Conservation (phyloP, 179 eudicot species). For the Heliamphora pulchella region DNA sequence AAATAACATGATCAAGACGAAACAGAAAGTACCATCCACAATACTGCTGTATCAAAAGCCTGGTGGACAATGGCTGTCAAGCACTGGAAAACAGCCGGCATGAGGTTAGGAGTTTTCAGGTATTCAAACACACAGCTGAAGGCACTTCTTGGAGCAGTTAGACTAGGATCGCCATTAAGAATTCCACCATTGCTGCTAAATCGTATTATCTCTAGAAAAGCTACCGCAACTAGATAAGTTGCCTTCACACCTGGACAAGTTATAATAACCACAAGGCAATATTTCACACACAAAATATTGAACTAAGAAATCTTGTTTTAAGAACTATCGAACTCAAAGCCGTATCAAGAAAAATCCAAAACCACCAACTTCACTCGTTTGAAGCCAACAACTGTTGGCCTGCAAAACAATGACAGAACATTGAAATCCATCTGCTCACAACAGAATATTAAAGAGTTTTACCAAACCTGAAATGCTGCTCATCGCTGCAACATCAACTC, state of each 20-base stretch:
- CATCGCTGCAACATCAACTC: conserved; percentile 92
- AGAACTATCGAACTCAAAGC: background rate
- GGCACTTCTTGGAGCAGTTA: conserved; percentile 77
- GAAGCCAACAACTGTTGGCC: conserved; percentile 9
- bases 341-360: conserved; percentile 7
- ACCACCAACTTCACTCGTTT: background rate
- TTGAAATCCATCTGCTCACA: background rate
- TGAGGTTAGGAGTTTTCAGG: conserved; percentile 86
- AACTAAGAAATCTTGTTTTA: background rate
- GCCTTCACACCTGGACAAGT: conserved; percentile 84
- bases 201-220: conserved; percentile 89
- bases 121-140: conserved; percentile 97
- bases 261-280: background rate
- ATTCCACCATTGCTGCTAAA: conserved; percentile 99
- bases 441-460: background rate
- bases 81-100: conserved; percentile 86
- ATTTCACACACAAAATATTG: background rate
- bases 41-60: conserved; percentile 81
- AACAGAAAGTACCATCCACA: conserved; percentile 71
- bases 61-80: conserved; percentile 83
- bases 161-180: conserved; percentile 64
- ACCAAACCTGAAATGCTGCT: conserved; percentile 79
- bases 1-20: background rate
- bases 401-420: conserved; percentile 9
- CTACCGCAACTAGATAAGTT: conserved; percentile 94